Evolutionary conservation across 345 rosid genomes (phyloP).

Genomic region (Citrus medica): DNA sequence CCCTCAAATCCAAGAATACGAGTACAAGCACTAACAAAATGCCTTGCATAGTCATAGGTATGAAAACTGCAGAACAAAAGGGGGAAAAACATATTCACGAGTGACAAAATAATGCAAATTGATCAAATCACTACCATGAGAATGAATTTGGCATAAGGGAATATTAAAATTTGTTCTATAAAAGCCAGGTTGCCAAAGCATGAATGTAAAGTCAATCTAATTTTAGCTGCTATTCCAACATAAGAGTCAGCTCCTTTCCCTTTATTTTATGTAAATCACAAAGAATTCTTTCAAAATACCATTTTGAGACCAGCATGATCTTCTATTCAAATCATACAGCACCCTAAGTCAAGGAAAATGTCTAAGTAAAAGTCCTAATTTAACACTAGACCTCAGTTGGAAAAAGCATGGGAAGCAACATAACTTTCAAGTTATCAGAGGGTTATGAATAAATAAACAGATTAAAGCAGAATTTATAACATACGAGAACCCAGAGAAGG

Average conservation of each 20-base stretch:
- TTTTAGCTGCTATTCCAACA: background rate
- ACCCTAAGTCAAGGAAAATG: background rate
- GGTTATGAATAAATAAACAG: background rate
- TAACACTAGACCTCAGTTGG: background rate
- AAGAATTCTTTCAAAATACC: background rate
- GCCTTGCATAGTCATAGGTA: conserved; percentile 97
- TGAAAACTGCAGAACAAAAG: conserved; percentile 56
- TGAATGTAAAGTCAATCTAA: background rate
- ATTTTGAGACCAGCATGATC: background rate
- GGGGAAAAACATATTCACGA: background rate
- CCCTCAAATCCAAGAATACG: conserved; percentile 99
- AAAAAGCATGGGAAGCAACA: background rate
- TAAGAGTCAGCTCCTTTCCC: background rate
- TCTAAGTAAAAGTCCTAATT: background rate
- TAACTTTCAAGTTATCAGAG: background rate
- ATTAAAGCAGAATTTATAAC: background rate
- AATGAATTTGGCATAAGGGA: background rate
- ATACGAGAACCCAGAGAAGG: background rate
- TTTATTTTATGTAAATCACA: background rate
- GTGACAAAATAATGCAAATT: background rate
- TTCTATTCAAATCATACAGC: background rate
- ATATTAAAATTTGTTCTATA: background rate
- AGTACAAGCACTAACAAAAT: conserved; percentile 98
- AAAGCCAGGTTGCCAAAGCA: background rate
- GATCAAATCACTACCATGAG: background rate